A percentile compares a stretch with the other conserved stretches of the same genome.
phyloP scores from a whole-genome alignment of 495 filamentous ascomycete species.

The Penicillium macrosclerotiorum region DNA sequence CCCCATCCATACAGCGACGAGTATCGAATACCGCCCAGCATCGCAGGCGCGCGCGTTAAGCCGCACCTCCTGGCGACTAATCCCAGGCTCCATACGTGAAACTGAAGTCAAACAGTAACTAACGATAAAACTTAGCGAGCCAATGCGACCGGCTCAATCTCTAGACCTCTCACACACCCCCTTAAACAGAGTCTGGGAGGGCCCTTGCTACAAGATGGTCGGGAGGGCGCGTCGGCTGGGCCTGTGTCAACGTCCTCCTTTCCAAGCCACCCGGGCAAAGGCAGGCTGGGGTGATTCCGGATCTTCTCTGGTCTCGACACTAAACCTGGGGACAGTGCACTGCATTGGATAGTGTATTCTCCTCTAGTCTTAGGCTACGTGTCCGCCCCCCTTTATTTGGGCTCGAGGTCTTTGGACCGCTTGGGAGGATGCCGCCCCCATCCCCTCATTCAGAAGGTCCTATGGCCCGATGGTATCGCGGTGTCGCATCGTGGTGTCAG shows the following conservation, averaged over 20 bases:
- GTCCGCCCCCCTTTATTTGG: constrained; percentile 7
- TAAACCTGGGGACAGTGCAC: constrained; percentile 3
- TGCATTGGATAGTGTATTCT: neutral
- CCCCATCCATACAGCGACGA: constrained; percentile 5
- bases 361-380: constrained; percentile 4
- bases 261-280: constrained; percentile 21
- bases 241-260: constrained; percentile 14
- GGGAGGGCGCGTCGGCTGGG: constrained; percentile 13
- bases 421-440: constrained; percentile 10
- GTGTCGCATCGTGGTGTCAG: neutral
- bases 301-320: constrained; percentile 1
- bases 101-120: neutral
- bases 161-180: neutral
- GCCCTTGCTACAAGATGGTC: neutral
- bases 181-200: neutral
- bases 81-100: constrained; percentile 3
- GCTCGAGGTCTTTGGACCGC: neutral
- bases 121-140: neutral
- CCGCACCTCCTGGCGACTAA: constrained; percentile 1
- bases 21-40: constrained; percentile 1
- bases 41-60: constrained; percentile 12
- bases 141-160: neutral
- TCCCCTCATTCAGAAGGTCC: constrained; percentile 1
- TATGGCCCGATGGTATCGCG: neutral
- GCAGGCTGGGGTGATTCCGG: constrained; percentile 9